Base-by-base conservation (phyloP, 2,329 filamentous ascomycete species). In the Colletotrichum siamense region DNA sequence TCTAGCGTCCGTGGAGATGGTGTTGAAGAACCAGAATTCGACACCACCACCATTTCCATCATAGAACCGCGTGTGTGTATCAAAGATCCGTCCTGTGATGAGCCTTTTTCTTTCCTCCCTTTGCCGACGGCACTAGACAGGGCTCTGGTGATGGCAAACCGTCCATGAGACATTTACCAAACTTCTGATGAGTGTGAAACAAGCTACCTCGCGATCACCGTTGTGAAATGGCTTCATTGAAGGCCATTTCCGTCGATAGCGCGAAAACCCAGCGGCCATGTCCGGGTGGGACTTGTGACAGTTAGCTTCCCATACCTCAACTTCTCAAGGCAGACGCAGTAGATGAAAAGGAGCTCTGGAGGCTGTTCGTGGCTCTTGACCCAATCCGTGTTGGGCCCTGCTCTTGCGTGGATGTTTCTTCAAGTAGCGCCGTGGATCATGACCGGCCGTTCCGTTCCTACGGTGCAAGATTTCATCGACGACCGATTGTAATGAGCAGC, bases 401-500 rank as follows among this genome's bases (percentile, higher is more conserved):
- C 24, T 36, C 26, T 61, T 22, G 34, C 52, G 52, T 49, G 61
- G 18, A 69, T 69, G 12, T 24, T 71, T 34, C 34, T 55, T 73
- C 57, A 12, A 32, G 32, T 66, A 66, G 61, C 61, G 68, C 72
- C 61, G 34, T 71, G 72, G 68, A 62, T 72, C 72, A 61, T 52
- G 61, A 62, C 68, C 61, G 72, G 72, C 68, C 49, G 52, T 75
- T 62, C 62, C 68, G 62, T 66, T 44, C 52, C 52, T 61, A 30
- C 70, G 62, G 28, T 24, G 49, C 30, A 62, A 67, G 30, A 39
- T 67, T 52, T 73, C 61, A 5, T 30, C 61, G 28, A 49, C 61
- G 28, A 7, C 8, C 34, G 34, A 26, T 44, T 16, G n/a, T 34
- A 71, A 52, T 57, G 13, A 72, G n/a, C 73, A 62, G 52, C 36